Evolutionary conservation across 1,284 basidiomycete species (phyloP).

Genomic region (Lentinus polychrous): DNA sequence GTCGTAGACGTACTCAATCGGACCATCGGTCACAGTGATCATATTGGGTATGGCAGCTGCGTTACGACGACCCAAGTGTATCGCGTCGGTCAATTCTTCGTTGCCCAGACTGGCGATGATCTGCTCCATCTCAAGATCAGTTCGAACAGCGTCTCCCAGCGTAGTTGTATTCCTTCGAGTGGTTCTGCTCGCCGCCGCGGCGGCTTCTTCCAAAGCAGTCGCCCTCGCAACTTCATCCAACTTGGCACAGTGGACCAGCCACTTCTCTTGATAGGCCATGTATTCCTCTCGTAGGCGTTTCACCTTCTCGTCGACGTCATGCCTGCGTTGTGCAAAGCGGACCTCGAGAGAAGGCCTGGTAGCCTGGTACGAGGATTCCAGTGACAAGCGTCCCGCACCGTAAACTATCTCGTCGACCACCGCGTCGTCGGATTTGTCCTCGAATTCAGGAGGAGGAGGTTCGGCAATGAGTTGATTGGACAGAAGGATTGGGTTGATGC

Average conservation of each 20-base stretch:
- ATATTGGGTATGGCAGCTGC: constrained; percentile 92
- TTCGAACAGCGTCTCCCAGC: constrained; percentile 86
- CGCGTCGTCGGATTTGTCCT: constrained; percentile 23
- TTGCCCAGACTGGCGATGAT: constrained; percentile 90
- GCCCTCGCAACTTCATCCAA: constrained; percentile 46
- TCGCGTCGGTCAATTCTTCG: constrained; percentile 89
- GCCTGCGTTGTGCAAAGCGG: constrained; percentile 48
- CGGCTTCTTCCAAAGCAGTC: constrained; percentile 34
- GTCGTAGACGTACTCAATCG: constrained; percentile 63
- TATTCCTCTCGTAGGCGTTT: constrained; percentile 62
- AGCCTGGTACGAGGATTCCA: constrained; percentile 31
- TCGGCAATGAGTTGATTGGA: constrained; percentile 46
- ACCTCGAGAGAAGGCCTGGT: constrained; percentile 43
- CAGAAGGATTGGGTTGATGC: constrained; percentile 53
- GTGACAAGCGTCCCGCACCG: constrained; percentile 27
- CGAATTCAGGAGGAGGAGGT: constrained; percentile 18
- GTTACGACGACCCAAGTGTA: constrained; percentile 79
- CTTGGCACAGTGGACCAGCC: constrained; percentile 62
- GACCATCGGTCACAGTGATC: constrained; percentile 64
- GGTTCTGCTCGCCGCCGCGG: constrained; percentile 52
- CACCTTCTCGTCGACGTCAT: constrained; percentile 46
- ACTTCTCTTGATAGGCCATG: constrained; percentile 57
- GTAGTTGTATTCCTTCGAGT: constrained; percentile 67
- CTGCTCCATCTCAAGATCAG: constrained; percentile 96
- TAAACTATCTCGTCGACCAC: constrained; percentile 41